These are phyloP conservation scores for Alternaria sp. DNA, from an alignment of 2,329 filamentous ascomycete genomes.

Conservation along the genomic window DNA sequence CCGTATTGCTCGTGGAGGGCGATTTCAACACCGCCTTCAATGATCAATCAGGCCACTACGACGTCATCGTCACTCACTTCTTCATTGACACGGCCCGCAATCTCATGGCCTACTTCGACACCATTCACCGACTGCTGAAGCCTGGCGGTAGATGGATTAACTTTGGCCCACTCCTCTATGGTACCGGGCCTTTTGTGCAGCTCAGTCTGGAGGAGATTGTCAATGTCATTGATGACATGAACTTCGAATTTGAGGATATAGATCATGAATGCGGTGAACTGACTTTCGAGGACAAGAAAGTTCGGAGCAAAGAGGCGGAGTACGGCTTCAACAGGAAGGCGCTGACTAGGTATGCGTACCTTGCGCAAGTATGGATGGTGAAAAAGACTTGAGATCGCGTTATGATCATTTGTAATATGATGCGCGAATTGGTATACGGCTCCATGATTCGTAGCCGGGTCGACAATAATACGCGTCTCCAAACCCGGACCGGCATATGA, in stretches of 20 bases:
- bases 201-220: constrained; percentile 65
- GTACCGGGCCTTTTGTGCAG: constrained; percentile 64
- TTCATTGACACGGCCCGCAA: constrained; percentile 70
- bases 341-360: constrained; percentile 63
- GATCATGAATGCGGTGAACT: constrained; percentile 53
- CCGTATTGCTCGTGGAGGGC: constrained; percentile 62
- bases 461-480: no score
- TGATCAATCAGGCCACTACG: constrained; percentile 49
- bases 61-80: constrained; percentile 65
- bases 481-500: no score
- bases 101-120: constrained; percentile 64
- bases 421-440: no score
- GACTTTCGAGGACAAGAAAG: constrained; percentile 54
- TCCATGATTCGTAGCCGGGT: accelerated
- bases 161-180: constrained; percentile 65
- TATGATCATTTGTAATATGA: no score
- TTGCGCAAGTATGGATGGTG: constrained; percentile 65
- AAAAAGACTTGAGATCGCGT: constrained; percentile 26
- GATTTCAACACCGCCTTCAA: constrained; percentile 62
- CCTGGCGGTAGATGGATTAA: constrained; percentile 65
- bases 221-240: constrained; percentile 58
- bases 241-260: constrained; percentile 62
- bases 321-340: constrained; percentile 64
- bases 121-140: constrained; percentile 59
- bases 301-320: constrained; percentile 59